Evolutionary conservation across 2,329 filamentous ascomycete genomes (phyloP).

Genomic region (Hortaea werneckii): DNA sequence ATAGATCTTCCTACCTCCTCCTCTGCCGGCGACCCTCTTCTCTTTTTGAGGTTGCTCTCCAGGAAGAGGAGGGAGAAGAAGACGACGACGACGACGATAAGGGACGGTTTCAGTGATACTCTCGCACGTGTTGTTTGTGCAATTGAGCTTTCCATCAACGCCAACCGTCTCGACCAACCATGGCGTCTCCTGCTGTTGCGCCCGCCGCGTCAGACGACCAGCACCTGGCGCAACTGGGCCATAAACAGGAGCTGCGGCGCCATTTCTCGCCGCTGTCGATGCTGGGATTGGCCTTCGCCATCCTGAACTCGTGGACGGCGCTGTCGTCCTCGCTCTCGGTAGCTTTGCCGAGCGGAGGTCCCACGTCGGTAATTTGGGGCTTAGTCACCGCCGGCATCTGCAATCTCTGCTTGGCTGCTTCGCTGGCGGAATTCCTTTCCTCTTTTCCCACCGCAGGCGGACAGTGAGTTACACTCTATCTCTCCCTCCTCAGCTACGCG

Average conservation of each 20-base stretch:
- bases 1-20: too few relatives aligned
- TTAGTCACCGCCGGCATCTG: conserved; percentile 48
- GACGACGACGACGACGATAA: too few relatives aligned
- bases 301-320: conserved; percentile 55
- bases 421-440: conserved; percentile 56
- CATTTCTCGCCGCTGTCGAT: conserved; percentile 51
- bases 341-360: conserved; percentile 60
- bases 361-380: conserved; percentile 64
- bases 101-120: too few relatives aligned
- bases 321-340: conserved; percentile 48
- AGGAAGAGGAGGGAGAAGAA: too few relatives aligned
- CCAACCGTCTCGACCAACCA: too few relatives aligned
- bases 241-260: conserved; percentile 48
- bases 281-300: conserved; percentile 53
- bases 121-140: too few relatives aligned
- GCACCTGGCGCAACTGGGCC: conserved; percentile 46
- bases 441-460: conserved; percentile 41
- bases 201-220: conserved; percentile 32
- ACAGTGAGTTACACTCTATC: conserved; percentile 25
- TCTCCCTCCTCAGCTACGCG: conserved; percentile 20
- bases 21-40: too few relatives aligned
- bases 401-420: conserved; percentile 59
- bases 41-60: too few relatives aligned
- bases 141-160: too few relatives aligned
- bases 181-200: neutral